phyloP scores from a whole-genome alignment of 179 eudicot species.

The Amaranthus tricolor region DNA sequence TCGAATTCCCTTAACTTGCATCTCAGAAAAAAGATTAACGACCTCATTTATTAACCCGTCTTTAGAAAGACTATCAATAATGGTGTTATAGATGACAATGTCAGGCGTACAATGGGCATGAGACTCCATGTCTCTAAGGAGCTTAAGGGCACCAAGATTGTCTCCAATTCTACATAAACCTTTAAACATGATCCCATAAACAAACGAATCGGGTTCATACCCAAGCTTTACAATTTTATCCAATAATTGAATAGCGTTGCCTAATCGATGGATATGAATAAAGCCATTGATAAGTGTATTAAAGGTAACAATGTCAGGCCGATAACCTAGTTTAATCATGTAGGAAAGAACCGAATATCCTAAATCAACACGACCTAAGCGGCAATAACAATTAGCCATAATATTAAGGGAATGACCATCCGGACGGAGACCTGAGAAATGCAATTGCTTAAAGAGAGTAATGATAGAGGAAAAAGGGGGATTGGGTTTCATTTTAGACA shows the following conservation, averaged over 20 bases:
- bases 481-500: too few species aligned
- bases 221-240: neutral
- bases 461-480: too few species aligned
- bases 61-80: neutral
- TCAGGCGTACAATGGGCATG: neutral
- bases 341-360: too few species aligned
- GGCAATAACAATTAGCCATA: too few species aligned
- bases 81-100: conserved; percentile 5
- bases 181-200: conserved; percentile 3
- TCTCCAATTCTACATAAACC: neutral
- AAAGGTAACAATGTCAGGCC: neutral
- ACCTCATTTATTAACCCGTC: neutral
- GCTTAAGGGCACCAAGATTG: neutral
- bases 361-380: too few species aligned
- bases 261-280: neutral
- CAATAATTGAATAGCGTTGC: neutral
- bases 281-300: neutral
- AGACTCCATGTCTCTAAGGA: neutral
- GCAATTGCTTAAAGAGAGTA: too few species aligned
- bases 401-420: too few species aligned
- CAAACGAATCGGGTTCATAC: neutral
- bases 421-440: too few species aligned
- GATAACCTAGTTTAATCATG: too few species aligned
- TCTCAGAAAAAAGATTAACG: neutral
- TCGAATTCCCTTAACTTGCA: neutral